Evolutionary conservation across 108 stramenopile genomes (phyloP).

Genomic region (Aurantiochytrium sp.): DNA sequence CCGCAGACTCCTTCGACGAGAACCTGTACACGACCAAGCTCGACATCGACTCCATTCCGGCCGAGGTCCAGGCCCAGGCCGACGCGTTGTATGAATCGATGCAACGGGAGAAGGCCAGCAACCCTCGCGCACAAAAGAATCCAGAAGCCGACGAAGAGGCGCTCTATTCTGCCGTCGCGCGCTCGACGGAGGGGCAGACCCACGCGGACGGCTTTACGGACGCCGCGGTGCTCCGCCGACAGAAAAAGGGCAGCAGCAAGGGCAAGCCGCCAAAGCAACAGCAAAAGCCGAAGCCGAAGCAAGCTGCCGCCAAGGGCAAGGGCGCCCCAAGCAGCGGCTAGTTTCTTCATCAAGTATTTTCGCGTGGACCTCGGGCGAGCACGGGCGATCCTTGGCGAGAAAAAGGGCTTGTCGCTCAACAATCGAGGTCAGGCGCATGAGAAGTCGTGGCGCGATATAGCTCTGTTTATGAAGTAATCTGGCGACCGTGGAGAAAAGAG

Average conservation of each 20-base stretch:
- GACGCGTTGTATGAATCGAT: slow-evolving; percentile 82
- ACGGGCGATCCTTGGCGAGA: neutral
- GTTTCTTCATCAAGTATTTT: no score
- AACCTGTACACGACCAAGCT: slow-evolving; percentile 87
- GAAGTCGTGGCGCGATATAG: no score
- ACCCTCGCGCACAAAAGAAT: slow-evolving; percentile 61
- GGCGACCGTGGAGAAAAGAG: no score
- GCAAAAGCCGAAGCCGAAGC: neutral
- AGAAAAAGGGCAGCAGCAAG: no score
- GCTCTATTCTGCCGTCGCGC: neutral
- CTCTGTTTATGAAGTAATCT: no score
- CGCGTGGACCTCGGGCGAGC: neutral
- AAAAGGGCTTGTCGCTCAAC: no score
- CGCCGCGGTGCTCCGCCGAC: neutral
- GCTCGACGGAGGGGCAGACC: neutral
- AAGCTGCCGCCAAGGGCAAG: neutral
- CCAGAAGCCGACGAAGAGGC: slow-evolving; percentile 69
- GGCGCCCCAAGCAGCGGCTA: neutral
- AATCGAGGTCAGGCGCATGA: no score
- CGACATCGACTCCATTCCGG: slow-evolving; percentile 67
- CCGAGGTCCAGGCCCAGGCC: slow-evolving; percentile 60
- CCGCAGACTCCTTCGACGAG: slow-evolving; percentile 80
- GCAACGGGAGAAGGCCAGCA: slow-evolving; percentile 67
- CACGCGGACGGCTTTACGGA: neutral
- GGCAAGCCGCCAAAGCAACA: no score